These are phyloP conservation scores for Cytospora paraplurivora DNA, from an alignment of 2,329 filamentous ascomycete genomes.

Conservation along the genomic window DNA sequence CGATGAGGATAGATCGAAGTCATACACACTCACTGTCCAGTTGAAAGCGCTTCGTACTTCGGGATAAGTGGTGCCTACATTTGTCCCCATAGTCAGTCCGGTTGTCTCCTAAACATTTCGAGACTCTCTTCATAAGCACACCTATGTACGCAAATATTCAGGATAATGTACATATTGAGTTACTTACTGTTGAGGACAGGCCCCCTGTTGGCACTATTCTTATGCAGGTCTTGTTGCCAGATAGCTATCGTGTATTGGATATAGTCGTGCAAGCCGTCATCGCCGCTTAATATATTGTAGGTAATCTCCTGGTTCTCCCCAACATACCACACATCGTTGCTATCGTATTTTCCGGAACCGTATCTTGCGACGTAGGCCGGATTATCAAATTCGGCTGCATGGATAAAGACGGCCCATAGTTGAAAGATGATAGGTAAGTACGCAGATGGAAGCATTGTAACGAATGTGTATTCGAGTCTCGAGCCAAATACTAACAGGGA, in stretches of 20 bases:
- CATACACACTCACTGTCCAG: constrained; percentile 30
- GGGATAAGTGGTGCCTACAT: constrained; percentile 1
- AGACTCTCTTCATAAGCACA: not conserved
- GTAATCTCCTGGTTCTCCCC: constrained; percentile 5
- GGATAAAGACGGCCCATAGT: not conserved
- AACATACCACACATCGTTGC: constrained; percentile 8
- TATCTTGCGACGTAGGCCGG: constrained; percentile 6
- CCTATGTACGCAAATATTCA: not conserved
- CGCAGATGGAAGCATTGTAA: not conserved
- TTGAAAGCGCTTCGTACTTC: constrained; percentile 21
- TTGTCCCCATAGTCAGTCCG: not conserved
- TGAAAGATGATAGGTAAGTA: not conserved
- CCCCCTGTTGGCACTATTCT: not conserved
- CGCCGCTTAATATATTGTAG: constrained; percentile 4
- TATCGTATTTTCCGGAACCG: constrained; percentile 2
- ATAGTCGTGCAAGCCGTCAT: not conserved
- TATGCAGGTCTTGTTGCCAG: constrained; percentile 7
- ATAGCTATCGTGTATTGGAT: constrained; percentile 3
- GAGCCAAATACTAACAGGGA: no score
- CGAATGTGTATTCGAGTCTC: not conserved
- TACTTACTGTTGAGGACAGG: constrained; percentile 13
- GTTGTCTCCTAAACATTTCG: not conserved
- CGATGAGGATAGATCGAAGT: constrained; percentile 27
- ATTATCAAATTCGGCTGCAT: not conserved
- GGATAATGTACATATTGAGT: not conserved